Percentiles rank a stretch among this genome's conserved stretches.
Evolutionary conservation across 106 monocot genomes (phyloP).

Genomic region (Posidonia australis): DNA sequence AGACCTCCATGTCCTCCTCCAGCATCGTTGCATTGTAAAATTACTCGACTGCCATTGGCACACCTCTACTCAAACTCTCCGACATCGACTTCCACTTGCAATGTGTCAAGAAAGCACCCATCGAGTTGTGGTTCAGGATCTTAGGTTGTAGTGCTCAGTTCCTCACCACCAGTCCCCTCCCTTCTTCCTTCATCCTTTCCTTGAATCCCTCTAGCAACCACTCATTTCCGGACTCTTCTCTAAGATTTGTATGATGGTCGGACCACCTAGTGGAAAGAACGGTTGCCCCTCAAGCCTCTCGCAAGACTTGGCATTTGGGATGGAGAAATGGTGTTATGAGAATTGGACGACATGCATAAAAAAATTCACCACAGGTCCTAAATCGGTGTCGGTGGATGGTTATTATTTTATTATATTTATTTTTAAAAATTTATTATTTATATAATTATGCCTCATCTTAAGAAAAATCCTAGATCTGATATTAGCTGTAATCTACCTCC

Average conservation of each 20-base stretch:
- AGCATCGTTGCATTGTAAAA: slow-evolving; percentile 12
- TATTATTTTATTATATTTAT: too few relatives aligned
- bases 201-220: too few relatives aligned
- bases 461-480: too few relatives aligned
- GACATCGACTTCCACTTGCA: slow-evolving; percentile 17
- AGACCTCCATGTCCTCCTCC: not conserved
- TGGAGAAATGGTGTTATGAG: slow-evolving; percentile 13
- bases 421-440: too few relatives aligned
- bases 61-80: slow-evolving; percentile 11
- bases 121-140: slow-evolving; percentile 7
- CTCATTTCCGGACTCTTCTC: too few relatives aligned
- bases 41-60: slow-evolving; percentile 11
- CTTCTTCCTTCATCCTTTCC: not conserved
- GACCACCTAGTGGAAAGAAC: too few relatives aligned
- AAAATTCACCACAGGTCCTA: too few relatives aligned
- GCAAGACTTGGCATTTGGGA: too few relatives aligned
- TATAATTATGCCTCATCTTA: too few relatives aligned
- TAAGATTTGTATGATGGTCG: too few relatives aligned
- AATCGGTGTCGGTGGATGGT: slow-evolving; percentile 2
- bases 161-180: slow-evolving; percentile 2
- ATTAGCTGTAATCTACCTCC: too few relatives aligned
- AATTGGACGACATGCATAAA: slow-evolving; percentile 24
- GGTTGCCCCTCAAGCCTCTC: too few relatives aligned
- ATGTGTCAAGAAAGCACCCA: slow-evolving; percentile 18
- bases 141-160: slow-evolving; percentile 18